These are phyloP conservation scores for Pseudocercospora musae DNA, from an alignment of 2,329 filamentous ascomycete species.

Conservation along the genomic window DNA sequence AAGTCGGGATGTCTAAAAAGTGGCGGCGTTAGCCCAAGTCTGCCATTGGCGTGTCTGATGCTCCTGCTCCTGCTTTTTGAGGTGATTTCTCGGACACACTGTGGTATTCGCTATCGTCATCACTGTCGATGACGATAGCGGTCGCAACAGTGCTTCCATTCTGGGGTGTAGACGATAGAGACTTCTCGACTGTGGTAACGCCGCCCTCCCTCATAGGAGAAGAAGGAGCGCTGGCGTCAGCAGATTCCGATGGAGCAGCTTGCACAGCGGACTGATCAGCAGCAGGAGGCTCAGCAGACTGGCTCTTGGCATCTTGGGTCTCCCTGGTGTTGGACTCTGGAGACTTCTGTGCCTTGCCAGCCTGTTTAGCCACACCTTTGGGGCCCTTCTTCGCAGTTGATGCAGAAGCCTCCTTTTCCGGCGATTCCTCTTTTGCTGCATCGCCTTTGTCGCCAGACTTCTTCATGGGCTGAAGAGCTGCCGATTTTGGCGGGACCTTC, in stretches of 20 bases:
- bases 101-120: constrained; percentile 1
- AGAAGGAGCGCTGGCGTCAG: constrained; percentile 20
- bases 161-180: neutral
- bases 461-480: constrained; percentile 5
- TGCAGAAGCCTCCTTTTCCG: constrained; percentile 14
- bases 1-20: constrained; percentile 14
- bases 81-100: neutral
- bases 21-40: constrained; percentile 1
- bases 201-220: constrained; percentile 23
- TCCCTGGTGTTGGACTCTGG: neutral
- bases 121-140: constrained; percentile 7
- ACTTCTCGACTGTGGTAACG: neutral
- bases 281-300: neutral
- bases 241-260: neutral
- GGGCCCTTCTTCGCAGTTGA: constrained; percentile 12
- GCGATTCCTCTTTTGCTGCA: neutral
- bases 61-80: neutral
- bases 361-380: neutral
- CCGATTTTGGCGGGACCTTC: constrained; percentile 11
- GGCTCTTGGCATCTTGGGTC: neutral
- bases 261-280: neutral
- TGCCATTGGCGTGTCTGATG: neutral
- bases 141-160: neutral
- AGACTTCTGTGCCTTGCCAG: neutral
- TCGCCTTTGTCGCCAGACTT: constrained; percentile 1